Evolutionary conservation across 2,329 filamentous ascomycete species (phyloP).

Genomic region (Penicillium sclerotigenum): DNA sequence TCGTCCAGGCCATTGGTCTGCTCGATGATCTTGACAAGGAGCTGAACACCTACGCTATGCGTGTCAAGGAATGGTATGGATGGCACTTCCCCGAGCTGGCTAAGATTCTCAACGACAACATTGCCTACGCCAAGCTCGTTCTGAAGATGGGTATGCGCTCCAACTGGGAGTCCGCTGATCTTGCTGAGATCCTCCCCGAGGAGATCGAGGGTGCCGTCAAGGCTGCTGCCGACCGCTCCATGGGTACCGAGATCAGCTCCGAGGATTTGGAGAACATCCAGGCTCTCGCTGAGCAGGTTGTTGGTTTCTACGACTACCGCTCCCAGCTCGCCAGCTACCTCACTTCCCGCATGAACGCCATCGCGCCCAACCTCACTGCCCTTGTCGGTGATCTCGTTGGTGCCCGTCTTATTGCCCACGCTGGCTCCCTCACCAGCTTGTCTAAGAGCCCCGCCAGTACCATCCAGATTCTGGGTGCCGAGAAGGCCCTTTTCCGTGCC

Average conservation of each 20-base stretch:
- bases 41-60: slow-evolving; percentile 97
- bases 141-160: slow-evolving; percentile 84
- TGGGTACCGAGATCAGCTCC: slow-evolving; percentile 94
- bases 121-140: slow-evolving; percentile 87
- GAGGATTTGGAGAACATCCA: slow-evolving; percentile 93
- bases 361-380: slow-evolving; percentile 91
- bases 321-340: slow-evolving; percentile 84
- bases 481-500: slow-evolving; percentile 97
- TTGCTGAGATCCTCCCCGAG: slow-evolving; percentile 88
- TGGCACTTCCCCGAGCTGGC: slow-evolving; percentile 99
- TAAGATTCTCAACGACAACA: slow-evolving; percentile 94
- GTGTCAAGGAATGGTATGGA: slow-evolving; percentile 99
- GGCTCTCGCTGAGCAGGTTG: slow-evolving; percentile 86
- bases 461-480: slow-evolving; percentile 95
- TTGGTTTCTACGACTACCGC: slow-evolving; percentile 87
- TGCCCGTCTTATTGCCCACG: slow-evolving; percentile 89
- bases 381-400: slow-evolving; percentile 92
- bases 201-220: slow-evolving; percentile 92
- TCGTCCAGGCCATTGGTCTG: slow-evolving; percentile 91
- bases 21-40: slow-evolving; percentile 98
- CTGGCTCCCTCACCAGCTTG: slow-evolving; percentile 88
- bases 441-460: slow-evolving; percentile 94
- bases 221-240: slow-evolving; percentile 90
- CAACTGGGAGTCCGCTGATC: slow-evolving; percentile 70
- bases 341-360: slow-evolving; percentile 89